These are phyloP conservation scores for Candida easanensis DNA, from an alignment of 805 yeast genomes.

Conservation along the genomic window DNA sequence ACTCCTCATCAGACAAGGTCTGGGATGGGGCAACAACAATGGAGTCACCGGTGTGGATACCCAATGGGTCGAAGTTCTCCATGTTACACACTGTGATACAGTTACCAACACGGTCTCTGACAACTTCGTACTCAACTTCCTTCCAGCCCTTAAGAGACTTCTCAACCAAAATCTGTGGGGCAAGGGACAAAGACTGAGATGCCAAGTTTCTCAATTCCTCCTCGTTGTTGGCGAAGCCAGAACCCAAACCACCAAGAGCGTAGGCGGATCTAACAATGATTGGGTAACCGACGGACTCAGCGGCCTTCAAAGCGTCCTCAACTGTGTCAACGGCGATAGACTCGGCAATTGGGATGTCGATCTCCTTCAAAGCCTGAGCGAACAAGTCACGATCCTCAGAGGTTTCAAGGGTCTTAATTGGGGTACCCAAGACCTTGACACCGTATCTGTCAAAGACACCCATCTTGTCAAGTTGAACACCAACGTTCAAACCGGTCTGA, in stretches of 20 bases:
- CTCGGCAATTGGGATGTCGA: conserved; percentile 94
- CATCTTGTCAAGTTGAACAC: conserved; percentile 91
- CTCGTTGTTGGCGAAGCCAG: conserved; percentile 89
- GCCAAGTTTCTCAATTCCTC: conserved; percentile 84
- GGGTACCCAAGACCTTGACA: conserved; percentile 96
- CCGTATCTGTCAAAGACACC: conserved; percentile 89
- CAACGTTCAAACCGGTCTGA: conserved; percentile 95
- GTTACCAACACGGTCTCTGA: conserved; percentile 92
- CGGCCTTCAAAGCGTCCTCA: conserved; percentile 92
- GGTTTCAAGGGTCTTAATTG: conserved; percentile 91
- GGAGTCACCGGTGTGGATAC: conserved; percentile 98
- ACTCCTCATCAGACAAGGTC: conserved; percentile 94
- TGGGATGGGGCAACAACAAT: conserved; percentile 99
- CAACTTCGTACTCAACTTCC: conserved; percentile 98
- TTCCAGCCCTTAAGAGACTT: conserved; percentile 98
- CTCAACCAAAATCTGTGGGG: conserved; percentile 96
- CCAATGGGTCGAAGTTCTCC: conserved; percentile 98
- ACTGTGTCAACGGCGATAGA: conserved; percentile 93
- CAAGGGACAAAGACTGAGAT: conserved; percentile 80
- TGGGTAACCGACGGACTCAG: conserved; percentile 85
- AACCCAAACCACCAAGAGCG: conserved; percentile 96
- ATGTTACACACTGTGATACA: conserved; percentile 98
- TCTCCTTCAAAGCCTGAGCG: conserved; percentile 92
- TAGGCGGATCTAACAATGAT: conserved; percentile 96
- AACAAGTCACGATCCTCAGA: conserved; percentile 97